A percentile compares a stretch with the other conserved stretches of the same genome.
Conservation (phyloP, 2,329 filamentous ascomycete genomes). For the Verticillium alfalfae region DNA sequence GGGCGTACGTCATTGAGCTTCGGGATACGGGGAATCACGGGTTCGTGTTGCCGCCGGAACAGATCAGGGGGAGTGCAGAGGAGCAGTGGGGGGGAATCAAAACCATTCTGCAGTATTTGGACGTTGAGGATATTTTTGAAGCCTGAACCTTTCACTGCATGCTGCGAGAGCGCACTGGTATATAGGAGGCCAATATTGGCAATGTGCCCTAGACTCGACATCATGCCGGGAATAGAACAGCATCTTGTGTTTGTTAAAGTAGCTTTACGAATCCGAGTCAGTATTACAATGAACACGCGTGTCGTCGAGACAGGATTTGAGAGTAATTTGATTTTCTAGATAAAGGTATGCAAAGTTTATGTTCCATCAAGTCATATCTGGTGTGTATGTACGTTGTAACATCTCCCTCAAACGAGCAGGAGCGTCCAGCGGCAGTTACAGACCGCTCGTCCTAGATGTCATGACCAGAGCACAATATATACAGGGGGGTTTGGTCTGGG, state of each 20-base stretch:
- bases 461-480: neutral
- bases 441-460: neutral
- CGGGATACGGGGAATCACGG: conserved; percentile 25
- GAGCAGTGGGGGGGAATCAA: conserved; percentile 28
- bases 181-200: no score
- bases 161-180: no score
- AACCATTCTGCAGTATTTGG: conserved; percentile 21
- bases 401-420: neutral
- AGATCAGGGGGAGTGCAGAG: conserved; percentile 26
- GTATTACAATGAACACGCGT: no score
- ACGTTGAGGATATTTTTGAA: conserved; percentile 26
- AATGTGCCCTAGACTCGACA: no score
- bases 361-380: neutral
- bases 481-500: neutral
- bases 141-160: neutral
- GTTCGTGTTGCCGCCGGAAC: conserved; percentile 27
- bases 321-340: no score
- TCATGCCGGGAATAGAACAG: no score
- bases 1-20: conserved; percentile 31
- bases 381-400: neutral
- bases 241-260: no score
- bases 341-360: neutral
- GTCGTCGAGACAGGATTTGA: no score
- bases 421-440: neutral
- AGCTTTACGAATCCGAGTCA: no score